Base-by-base conservation (phyloP, 768 basidiomycete species). In the Kwoniella mangroviensis region DNA sequence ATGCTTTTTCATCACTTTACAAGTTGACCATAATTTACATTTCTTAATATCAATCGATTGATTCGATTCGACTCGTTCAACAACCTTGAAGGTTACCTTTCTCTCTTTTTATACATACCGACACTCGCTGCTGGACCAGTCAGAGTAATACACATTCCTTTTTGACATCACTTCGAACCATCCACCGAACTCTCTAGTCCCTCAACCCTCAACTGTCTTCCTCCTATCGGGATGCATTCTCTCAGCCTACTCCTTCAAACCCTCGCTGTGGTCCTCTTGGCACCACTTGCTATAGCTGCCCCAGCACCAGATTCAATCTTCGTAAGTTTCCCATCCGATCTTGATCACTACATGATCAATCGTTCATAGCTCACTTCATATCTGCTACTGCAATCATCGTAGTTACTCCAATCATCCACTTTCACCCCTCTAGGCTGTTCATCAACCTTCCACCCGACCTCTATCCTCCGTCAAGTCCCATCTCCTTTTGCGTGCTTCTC, bases 301-400 rank as follows among this genome's bases (percentile, higher is more conserved):
- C 66, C 66, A 17, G 67, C 67, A 12, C 60, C 67, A 4, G 67
- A 68, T n/a, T 54, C 60, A 21, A 68, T 68, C 28, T 68, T 68
- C 43, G 67, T 68, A 54, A 68, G 67, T 68, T 12, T 21, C 49
- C 43, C 45, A 43, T 41, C 11, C 15, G n/a, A 43, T 43, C 61
- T 9, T 62, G 17, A 21, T 12, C 22, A 55, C 54, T 17, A 0
- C 12, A 15, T 6, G 13, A 13, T 3, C n/a, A 55, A 21, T 49
- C 13, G 2, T 1, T 15, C 22, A 2, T 63, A 10, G 26, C 62
- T 63, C 3, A 51, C 62, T 13, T 22, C 22, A 13, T 40, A 15
- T 22, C n/a, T 10, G 45, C 42, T 17, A 22, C 26, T 52, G 42
- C 1, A 42, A 15, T 43, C 17, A 24, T 52, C n/a, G n/a, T 43